Base-by-base conservation (phyloP, 257 asterid genomes). In the Jasminum sambac region DNA sequence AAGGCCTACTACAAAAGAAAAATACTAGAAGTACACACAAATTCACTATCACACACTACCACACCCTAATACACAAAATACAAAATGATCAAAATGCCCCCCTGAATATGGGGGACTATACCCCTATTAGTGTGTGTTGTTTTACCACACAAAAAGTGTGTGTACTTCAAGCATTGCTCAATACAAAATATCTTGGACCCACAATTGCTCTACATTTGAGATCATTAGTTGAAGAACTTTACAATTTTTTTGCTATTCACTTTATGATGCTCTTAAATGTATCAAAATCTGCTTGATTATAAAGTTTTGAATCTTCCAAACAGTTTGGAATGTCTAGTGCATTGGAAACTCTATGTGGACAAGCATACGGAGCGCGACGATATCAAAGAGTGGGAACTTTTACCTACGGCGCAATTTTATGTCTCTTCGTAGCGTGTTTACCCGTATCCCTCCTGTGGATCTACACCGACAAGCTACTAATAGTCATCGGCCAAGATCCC, bases 301-400 rank as follows among this genome's bases (percentile, higher is more conserved):
- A 0, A 17, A 50, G 38, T 41, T 10, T 46, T 46, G 14, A 40
- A 66, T 50, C 44, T 44, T 8, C 7, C 44, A 0, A 21, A 75
- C 89, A 93, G 98, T 77, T 75, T 69, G 98, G 96, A 39, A 89
- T 90, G 95, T 73, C 96, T 5, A 79, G 97, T 74, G 97, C 92
- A 26, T 46, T 93, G 80, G 98, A 93, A 72, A 90, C 96, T 38
- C 80, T 93, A 5, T 93, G 96, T 19, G 98, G 98, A 23, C 98
- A 93, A 60, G 91, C 98, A 11, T 93, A 83, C 41, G 97, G 97
- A 24, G 98, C 97, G 6, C 74, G 76, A 75, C 91, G 86, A 19
- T 87, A 84, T 50, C 74, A 76, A 26, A 85, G 73, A 77, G 87
- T 93, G 17, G 97, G 97, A 70, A 66, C 79, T 5, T 77, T 73